phyloP scores from a whole-genome alignment of 2,329 filamentous ascomycete genomes.

The Epichloe hybrida region DNA sequence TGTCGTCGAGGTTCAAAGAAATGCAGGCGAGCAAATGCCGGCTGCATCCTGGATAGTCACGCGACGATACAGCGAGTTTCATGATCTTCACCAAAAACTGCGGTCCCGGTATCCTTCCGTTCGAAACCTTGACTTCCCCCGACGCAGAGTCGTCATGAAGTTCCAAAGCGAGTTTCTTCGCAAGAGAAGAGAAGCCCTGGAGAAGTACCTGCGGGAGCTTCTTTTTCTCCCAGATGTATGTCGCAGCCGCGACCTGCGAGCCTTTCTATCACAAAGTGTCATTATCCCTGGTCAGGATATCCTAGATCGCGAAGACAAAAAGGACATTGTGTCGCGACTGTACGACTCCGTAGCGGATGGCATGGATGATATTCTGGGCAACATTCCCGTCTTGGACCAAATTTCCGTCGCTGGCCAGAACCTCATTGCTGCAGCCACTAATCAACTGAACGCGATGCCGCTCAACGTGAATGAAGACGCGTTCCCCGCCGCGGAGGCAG shows the following conservation, averaged over 20 bases:
- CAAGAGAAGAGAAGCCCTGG: slow-evolving; percentile 70
- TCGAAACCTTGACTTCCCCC: slow-evolving; percentile 79
- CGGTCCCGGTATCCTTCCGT: slow-evolving; percentile 78
- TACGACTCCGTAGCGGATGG: slow-evolving; percentile 96
- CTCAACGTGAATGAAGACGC: slow-evolving; percentile 38
- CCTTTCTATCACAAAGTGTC: slow-evolving; percentile 83
- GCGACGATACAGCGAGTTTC: slow-evolving; percentile 93
- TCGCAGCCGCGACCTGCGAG: slow-evolving; percentile 78
- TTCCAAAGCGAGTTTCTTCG: slow-evolving; percentile 91
- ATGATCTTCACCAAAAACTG: slow-evolving; percentile 83
- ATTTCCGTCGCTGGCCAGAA: slow-evolving; percentile 87
- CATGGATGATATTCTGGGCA: slow-evolving; percentile 95
- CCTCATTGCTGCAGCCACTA: slow-evolving; percentile 64
- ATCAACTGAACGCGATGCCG: slow-evolving; percentile 44
- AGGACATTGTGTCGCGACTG: slow-evolving; percentile 82
- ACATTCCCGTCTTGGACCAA: slow-evolving; percentile 89
- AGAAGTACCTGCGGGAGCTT: slow-evolving; percentile 72
- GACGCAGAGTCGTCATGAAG: slow-evolving; percentile 88
- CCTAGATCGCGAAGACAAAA: slow-evolving; percentile 50
- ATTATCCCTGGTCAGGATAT: slow-evolving; percentile 48
- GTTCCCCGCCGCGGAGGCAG: slow-evolving; percentile 56
- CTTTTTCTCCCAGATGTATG: slow-evolving; percentile 87
- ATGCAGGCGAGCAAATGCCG: slow-evolving; percentile 89
- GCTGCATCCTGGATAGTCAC: slow-evolving; percentile 90
- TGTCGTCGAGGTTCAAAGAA: slow-evolving; percentile 78